Base-by-base conservation (phyloP, 148 eudicot genomes). In the Fagopyrum homotropicum region DNA sequence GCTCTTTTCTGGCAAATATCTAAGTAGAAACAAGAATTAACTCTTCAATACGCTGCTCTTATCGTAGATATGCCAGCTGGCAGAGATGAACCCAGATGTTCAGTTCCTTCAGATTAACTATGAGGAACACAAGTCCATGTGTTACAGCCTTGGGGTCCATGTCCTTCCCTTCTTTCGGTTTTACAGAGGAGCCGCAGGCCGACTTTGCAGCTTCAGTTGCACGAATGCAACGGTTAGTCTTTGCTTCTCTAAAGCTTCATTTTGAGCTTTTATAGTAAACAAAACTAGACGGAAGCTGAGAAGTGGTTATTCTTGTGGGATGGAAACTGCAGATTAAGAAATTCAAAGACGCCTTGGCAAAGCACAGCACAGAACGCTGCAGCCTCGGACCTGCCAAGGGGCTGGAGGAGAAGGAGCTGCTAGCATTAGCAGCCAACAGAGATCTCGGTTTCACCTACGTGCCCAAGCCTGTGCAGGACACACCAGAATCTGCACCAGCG, bases 131-230 rank as follows among this genome's bases (percentile, higher is more conserved):
- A 91, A 89, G 77, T 88, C 97, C 45, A 91, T 91, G 97, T 88
- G 97, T 64, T 88, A 91, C 68, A 77, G 90, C 69, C 91, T 91
- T 55, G 82, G 80, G 19, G 94, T 91, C n/a, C 97, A 91, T 77
- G 97, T 91, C 73, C 94, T 91, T 29, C 97, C 97, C 43, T 91
- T 91, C 84, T 91, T 91, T 70, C 89, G 94, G 45, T 91, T 91
- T 78, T 91, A 91, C 76, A 86, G 94, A 85, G 97, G 97, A 6
- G 86, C 90, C 77, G 88, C 87, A 61, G 97, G 97, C 45, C 88
- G 89, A 11, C 78, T 91, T 69, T 88, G 90, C 83, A 91, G 94
- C 90, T 91, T 91, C 71, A 91, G 97, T 74, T 91, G 97, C 73
- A 91, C 97, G 40, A 91, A 91, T 78, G 97, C 94, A 76, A 91